phyloP scores from a whole-genome alignment of 139 green algal species.

The Zygnema cylindricum region DNA sequence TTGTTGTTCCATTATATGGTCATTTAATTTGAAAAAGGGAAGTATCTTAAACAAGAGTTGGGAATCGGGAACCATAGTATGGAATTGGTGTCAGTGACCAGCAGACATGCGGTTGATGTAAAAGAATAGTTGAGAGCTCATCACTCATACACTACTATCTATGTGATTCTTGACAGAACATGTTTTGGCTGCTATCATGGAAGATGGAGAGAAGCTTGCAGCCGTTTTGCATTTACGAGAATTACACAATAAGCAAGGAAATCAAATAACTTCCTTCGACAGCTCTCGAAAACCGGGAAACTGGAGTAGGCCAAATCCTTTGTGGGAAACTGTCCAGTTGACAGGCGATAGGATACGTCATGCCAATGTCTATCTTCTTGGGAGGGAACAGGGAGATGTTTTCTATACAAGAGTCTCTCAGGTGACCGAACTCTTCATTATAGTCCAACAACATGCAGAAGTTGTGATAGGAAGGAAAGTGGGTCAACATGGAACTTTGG shows the following conservation, averaged over 20 bases:
- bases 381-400: conserved; percentile 10
- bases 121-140: too few relatives aligned
- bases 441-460: neutral
- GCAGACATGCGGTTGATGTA: too few relatives aligned
- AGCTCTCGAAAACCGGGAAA: neutral
- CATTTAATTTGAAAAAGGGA: neutral
- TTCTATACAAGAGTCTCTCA: conserved; percentile 11
- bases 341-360: neutral
- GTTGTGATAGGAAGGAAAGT: neutral
- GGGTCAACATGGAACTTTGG: neutral
- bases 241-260: neutral
- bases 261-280: neutral
- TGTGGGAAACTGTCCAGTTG: conserved; percentile 14
- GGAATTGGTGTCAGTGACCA: too few relatives aligned
- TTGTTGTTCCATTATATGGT: too few relatives aligned
- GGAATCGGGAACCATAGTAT: neutral
- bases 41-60: neutral
- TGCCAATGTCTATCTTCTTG: neutral
- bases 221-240: neutral
- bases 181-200: neutral
- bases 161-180: neutral
- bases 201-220: conserved; percentile 8
- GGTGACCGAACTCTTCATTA: neutral
- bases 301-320: neutral
- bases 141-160: too few relatives aligned